phyloP scores from a whole-genome alignment of 2,329 filamentous ascomycete genomes.

The Mycosphaerella arachidis region DNA sequence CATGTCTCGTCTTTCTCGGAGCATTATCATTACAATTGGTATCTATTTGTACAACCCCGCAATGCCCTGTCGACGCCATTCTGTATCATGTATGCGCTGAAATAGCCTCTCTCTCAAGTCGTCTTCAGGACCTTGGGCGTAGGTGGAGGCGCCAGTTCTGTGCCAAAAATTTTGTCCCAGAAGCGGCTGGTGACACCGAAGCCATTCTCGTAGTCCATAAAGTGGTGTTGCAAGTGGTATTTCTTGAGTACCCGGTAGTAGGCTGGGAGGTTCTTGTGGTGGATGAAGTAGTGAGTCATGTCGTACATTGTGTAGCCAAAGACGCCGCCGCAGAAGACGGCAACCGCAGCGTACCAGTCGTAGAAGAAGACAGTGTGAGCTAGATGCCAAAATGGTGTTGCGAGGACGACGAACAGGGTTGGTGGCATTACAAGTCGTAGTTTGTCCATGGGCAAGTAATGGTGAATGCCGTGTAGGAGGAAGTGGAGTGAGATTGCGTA shows the following conservation, averaged over 20 bases:
- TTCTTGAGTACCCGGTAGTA: slow-evolving; percentile 95
- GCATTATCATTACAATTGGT: slow-evolving; percentile 11
- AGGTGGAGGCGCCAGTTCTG: slow-evolving; percentile 61
- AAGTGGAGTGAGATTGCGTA: slow-evolving; percentile 86
- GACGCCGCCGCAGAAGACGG: slow-evolving; percentile 81
- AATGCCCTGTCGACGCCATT: slow-evolving; percentile 10
- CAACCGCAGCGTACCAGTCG: slow-evolving; percentile 76
- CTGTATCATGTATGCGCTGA: slow-evolving; percentile 4
- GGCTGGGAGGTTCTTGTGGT: slow-evolving; percentile 83
- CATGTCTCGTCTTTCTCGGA: neutral
- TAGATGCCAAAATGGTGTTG: slow-evolving; percentile 86
- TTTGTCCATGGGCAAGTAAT: slow-evolving; percentile 98
- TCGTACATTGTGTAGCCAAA: slow-evolving; percentile 97
- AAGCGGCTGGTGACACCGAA: slow-evolving; percentile 96
- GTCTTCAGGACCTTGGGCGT: slow-evolving; percentile 48
- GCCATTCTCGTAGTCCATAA: slow-evolving; percentile 94
- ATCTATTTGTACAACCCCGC: slow-evolving; percentile 11
- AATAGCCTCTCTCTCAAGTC: slow-evolving; percentile 17
- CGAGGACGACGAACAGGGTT: slow-evolving; percentile 75
- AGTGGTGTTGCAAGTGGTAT: slow-evolving; percentile 95
- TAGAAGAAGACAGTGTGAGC: slow-evolving; percentile 77
- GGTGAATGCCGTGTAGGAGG: slow-evolving; percentile 91
- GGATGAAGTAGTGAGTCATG: slow-evolving; percentile 96
- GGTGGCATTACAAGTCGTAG: slow-evolving; percentile 97
- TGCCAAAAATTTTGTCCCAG: slow-evolving; percentile 92